These are phyloP conservation scores for Bipolaris sorokiniana DNA, from an alignment of 2,329 filamentous ascomycete genomes.

Conservation along the genomic window DNA sequence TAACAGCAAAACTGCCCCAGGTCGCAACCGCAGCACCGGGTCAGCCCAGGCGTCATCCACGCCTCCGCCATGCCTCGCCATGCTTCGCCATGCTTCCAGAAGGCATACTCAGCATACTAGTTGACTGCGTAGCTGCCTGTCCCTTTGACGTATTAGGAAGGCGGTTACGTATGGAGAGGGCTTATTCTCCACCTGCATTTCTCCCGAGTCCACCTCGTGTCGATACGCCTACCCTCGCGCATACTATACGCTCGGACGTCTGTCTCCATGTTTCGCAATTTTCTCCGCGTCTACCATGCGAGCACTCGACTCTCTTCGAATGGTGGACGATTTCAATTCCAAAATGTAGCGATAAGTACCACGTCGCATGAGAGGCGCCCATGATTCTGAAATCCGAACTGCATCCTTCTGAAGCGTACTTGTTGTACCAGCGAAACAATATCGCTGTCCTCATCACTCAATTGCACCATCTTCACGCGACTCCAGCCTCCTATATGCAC, in stretches of 20 bases:
- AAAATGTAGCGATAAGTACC: neutral
- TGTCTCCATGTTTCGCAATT: neutral
- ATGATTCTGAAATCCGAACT: neutral
- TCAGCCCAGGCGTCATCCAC: slow-evolving; percentile 3
- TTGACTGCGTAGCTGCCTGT: neutral
- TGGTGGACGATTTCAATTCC: neutral
- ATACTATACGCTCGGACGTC: neutral
- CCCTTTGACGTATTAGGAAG: neutral
- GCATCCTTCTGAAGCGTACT: neutral
- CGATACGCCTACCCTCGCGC: no score
- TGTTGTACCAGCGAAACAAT: neutral
- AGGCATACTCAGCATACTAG: neutral
- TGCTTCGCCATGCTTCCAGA: slow-evolving; percentile 6
- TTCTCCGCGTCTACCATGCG: neutral
- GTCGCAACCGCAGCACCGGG: slow-evolving; percentile 11
- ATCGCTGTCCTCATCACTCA: neutral
- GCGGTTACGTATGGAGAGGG: neutral
- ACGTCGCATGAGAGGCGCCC: neutral
- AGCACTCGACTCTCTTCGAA: neutral
- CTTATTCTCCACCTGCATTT: slow-evolving; percentile 1
- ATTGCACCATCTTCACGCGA: neutral
- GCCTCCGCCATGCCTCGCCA: neutral
- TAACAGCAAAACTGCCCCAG: slow-evolving; percentile 15
- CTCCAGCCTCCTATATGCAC: neutral
- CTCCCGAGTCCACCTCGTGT: neutral